phyloP scores from a whole-genome alignment of 768 basidiomycete genomes.

The Gelatoporia subvermispora region DNA sequence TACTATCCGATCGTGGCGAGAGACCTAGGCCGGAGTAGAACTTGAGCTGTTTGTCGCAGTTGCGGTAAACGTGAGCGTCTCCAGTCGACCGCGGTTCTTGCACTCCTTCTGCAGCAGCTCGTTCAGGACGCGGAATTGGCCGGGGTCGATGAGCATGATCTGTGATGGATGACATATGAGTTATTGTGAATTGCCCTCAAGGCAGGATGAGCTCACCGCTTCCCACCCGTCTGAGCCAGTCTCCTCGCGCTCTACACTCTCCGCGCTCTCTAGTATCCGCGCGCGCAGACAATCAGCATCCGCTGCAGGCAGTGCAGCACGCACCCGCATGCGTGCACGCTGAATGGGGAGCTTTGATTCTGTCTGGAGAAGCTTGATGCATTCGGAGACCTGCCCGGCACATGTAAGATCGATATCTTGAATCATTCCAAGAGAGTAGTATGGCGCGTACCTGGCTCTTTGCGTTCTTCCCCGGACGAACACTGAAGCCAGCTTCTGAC shows the following conservation, averaged over 20 bases:
- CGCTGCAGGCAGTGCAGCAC: slow-evolving; percentile 62
- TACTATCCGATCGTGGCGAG: too few species aligned
- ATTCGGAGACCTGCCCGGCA: slow-evolving; percentile 74
- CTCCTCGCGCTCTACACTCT: slow-evolving; percentile 82
- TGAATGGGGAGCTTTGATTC: slow-evolving; percentile 89
- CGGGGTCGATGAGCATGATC: slow-evolving; percentile 91
- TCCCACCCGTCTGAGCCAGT: slow-evolving; percentile 76
- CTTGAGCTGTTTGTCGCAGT: slow-evolving; percentile 33
- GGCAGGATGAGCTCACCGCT: slow-evolving; percentile 52
- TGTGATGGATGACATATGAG: slow-evolving; percentile 27
- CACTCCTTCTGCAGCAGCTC: slow-evolving; percentile 89
- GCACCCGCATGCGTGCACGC: slow-evolving; percentile 88
- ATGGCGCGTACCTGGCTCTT: slow-evolving; percentile 75
- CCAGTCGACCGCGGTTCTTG: slow-evolving; percentile 82
- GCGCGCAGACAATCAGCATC: slow-evolving; percentile 69
- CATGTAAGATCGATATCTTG: background rate
- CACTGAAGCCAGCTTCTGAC: slow-evolving; percentile 90
- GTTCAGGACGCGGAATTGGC: slow-evolving; percentile 83
- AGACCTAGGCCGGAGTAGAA: background rate
- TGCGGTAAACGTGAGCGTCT: slow-evolving; percentile 73
- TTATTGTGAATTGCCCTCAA: background rate
- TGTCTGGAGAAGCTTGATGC: slow-evolving; percentile 77
- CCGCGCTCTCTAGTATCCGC: slow-evolving; percentile 66
- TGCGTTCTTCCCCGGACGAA: slow-evolving; percentile 82
- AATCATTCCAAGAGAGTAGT: background rate